These are phyloP conservation scores for Flaveria ramosissima DNA, from an alignment of 129 eudicot genomes.

Conservation along the genomic window DNA sequence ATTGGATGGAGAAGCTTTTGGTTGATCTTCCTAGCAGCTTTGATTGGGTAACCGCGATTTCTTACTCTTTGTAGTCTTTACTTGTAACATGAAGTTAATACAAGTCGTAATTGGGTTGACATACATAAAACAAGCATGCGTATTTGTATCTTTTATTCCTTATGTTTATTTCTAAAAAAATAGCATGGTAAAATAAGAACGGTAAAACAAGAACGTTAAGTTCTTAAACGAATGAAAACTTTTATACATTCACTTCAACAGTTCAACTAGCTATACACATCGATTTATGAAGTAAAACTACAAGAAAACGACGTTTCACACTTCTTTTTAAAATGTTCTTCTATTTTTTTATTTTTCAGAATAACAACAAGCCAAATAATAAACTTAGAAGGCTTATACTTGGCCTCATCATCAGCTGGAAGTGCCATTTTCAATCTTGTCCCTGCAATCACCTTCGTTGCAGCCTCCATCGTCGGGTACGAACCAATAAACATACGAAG, in stretches of 20 bases:
- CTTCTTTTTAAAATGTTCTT: not conserved
- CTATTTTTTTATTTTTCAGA: constrained; percentile 42
- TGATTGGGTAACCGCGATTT: constrained; percentile 52
- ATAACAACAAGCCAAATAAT: constrained; percentile 66
- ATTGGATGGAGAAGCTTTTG: constrained; percentile 70
- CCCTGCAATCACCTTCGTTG: constrained; percentile 82
- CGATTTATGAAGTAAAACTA: not conserved
- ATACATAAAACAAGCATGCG: not conserved
- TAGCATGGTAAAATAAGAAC: no score
- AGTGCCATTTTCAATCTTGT: constrained; percentile 78
- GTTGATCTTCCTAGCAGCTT: constrained; percentile 59
- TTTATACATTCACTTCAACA: not conserved
- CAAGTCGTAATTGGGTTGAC: not conserved
- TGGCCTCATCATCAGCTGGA: constrained; percentile 79
- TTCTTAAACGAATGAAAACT: not conserved
- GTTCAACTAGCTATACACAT: not conserved
- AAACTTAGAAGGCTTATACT: constrained; percentile 65
- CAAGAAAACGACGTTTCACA: not conserved
- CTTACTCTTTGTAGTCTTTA: not conserved
- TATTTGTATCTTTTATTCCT: not conserved
- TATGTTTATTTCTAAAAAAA: not conserved
- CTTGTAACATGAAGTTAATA: not conserved
- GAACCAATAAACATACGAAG: constrained; percentile 66
- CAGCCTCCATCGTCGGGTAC: constrained; percentile 68
- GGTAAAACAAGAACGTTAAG: constrained; percentile 1